Evolutionary conservation across 257 asterid species (phyloP), one percentile per base, ranked within the genome.

Genomic region (Rubia yunnanensis): DNA sequence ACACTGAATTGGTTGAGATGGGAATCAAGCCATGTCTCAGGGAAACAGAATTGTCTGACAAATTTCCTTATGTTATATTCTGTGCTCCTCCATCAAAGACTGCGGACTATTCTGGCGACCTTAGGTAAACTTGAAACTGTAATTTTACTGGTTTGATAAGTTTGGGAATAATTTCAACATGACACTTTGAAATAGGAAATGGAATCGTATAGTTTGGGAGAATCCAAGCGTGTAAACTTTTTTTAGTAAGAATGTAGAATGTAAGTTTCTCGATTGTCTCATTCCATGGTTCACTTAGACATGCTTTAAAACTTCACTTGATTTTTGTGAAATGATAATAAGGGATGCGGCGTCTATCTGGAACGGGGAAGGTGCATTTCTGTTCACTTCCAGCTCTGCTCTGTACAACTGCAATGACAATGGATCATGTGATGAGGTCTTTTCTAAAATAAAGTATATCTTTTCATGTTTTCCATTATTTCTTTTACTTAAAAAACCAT

Each of bases 371-470:
- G 99, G 99, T 55, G 80, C 95, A 70, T 94, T 94, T 81, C 73
- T 94, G 17, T 88, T 94, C 72, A 94, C 96, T 71, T 94, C 99
- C 60, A 90, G 97, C 82, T 90, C 99, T 22, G 99, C 95, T 67
- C 92, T 85, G 38, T 94, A 83, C 76, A 92, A 90, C 81, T 84
- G 97, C 92, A 78, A 68, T 27, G 88, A 94, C 72, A 90, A 90
- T 72, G 99, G 97, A 67, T 53, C 73, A 58, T 84, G 96, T 76
- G 88, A 94, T 68, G 99, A 94, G 97, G 99, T 94, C 79, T 76
- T 71, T 60, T 75, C 79, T 59, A 78, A 61, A 73, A 63, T 61
- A 34, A 49, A 31, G 41, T 71, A 66, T 56, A 77, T 11, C 14
- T 44, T 7, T 7, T 7, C 7, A 9, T 36, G 44, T 36, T 56